phyloP scores from a whole-genome alignment of 2,329 filamentous ascomycete species.

The Madurella mycetomatis region DNA sequence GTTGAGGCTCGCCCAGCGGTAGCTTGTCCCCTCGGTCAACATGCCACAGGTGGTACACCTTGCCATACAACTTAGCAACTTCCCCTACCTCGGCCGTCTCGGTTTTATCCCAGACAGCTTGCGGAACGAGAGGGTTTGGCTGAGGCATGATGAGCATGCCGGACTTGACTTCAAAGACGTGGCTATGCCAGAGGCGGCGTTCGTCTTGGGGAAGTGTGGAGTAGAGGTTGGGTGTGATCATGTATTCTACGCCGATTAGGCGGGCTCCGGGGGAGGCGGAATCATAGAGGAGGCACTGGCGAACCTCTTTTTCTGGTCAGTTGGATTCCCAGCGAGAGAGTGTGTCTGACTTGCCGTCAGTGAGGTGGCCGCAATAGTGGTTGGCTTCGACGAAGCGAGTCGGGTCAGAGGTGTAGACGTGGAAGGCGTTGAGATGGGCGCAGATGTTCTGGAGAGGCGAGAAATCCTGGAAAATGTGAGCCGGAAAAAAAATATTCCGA shows the following conservation, averaged over 20 bases:
- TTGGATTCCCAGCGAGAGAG: not conserved
- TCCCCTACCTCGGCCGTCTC: conserved; percentile 80
- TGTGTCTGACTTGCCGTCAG: conserved; percentile 29
- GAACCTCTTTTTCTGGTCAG: conserved; percentile 50
- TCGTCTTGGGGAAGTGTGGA: conserved; percentile 61
- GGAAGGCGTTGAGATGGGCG: conserved; percentile 82
- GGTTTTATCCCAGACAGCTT: conserved; percentile 65
- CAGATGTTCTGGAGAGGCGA: conserved; percentile 69
- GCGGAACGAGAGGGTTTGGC: conserved; percentile 47
- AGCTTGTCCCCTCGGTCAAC: conserved; percentile 64
- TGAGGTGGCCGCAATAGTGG: conserved; percentile 80
- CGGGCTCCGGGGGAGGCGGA: conserved; percentile 60
- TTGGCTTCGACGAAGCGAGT: conserved; percentile 69
- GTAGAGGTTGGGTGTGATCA: conserved; percentile 70
- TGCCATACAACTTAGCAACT: conserved; percentile 71
- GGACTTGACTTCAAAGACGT: conserved; percentile 68
- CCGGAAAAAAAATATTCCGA: not conserved
- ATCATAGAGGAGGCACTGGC: conserved; percentile 85
- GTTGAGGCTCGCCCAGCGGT: conserved; percentile 48
- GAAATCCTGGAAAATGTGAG: conserved; percentile 49
- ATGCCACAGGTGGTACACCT: conserved; percentile 85
- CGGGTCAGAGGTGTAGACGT: conserved; percentile 72
- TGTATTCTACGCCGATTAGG: conserved; percentile 83
- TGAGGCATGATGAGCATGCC: conserved; percentile 78
- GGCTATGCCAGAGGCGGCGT: conserved; percentile 74